These are phyloP conservation scores for Cucumis hystrix DNA, from an alignment of 306 rosid species.

Conservation along the genomic window DNA sequence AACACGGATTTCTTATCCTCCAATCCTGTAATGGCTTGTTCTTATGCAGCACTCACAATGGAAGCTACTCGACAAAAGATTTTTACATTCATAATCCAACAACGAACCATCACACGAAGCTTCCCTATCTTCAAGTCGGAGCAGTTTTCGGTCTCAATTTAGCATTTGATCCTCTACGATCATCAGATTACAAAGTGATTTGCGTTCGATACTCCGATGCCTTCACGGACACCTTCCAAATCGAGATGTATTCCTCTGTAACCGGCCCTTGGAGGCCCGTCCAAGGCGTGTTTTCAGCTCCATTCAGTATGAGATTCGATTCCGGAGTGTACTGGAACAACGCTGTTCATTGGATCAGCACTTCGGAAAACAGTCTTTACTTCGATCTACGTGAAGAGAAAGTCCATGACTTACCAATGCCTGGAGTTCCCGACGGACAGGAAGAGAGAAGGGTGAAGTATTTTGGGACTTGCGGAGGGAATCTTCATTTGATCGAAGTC, in stretches of 20 bases:
- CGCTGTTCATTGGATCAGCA: constrained; percentile 17
- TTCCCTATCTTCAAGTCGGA: constrained; percentile 1
- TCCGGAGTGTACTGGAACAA: constrained; percentile 23
- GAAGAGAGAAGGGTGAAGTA: constrained; percentile 2
- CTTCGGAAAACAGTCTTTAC: not conserved
- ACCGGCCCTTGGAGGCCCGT: constrained; percentile 14
- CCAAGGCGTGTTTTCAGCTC: not conserved
- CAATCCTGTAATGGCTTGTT: constrained; percentile 25
- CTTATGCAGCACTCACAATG: not conserved
- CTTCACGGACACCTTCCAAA: constrained; percentile 1
- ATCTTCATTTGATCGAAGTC: not conserved
- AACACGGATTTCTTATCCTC: not conserved
- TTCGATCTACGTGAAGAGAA: constrained; percentile 9
- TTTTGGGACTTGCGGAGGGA: not conserved
- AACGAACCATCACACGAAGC: constrained; percentile 7
- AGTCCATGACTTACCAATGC: constrained; percentile 11
- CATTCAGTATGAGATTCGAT: constrained; percentile 6
- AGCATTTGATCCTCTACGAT: constrained; percentile 16
- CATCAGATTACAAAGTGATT: constrained; percentile 14
- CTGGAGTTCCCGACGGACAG: not conserved
- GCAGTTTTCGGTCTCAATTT: constrained; percentile 3
- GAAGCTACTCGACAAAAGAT: not conserved
- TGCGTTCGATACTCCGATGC: not conserved
- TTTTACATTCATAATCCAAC: constrained; percentile 19
- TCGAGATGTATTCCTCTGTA: constrained; percentile 18